Conservation (phyloP, 192 early-diverging fungal species). For the Spizellomyces punctatus region DNA sequence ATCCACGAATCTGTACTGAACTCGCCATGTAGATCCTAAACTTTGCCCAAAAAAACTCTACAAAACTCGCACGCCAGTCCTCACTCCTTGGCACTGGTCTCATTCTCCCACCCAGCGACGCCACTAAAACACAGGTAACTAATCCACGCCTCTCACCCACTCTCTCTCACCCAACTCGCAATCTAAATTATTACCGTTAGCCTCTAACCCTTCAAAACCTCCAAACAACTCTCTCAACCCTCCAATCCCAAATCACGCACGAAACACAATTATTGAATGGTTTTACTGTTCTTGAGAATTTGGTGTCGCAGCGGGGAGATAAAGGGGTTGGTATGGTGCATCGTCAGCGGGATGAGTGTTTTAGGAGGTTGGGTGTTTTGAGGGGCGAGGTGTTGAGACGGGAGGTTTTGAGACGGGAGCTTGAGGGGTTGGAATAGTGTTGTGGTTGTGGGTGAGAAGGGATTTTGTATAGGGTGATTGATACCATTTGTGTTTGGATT, state of each 20-base stretch:
- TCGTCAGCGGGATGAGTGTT: constrained; percentile 6
- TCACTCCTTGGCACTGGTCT: constrained; percentile 19
- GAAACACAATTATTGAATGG: constrained; percentile 17
- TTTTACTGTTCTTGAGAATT: neutral
- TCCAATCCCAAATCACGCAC: constrained; percentile 16
- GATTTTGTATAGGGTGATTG: no score
- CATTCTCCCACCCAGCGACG: constrained; percentile 14
- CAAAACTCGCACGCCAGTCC: constrained; percentile 8
- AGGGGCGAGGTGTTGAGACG: constrained; percentile 1
- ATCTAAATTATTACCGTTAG: neutral
- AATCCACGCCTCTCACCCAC: neutral
- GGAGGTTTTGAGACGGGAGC: neutral
- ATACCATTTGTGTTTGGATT: no score
- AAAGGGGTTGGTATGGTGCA: neutral
- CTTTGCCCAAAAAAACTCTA: neutral
- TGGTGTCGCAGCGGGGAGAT: neutral
- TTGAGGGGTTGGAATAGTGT: neutral
- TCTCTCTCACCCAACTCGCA: neutral
- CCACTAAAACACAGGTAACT: neutral
- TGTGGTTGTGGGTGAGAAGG: no score
- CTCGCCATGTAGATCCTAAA: no score
- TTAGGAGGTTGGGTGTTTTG: constrained; percentile 2
- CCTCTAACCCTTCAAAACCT: constrained; percentile 13
- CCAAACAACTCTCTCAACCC: neutral
- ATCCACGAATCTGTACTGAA: no score